Evolutionary conservation across 345 rosid species (phyloP), one percentile per base, ranked within the genome.

Genomic region (Rhodamnia argentea): DNA sequence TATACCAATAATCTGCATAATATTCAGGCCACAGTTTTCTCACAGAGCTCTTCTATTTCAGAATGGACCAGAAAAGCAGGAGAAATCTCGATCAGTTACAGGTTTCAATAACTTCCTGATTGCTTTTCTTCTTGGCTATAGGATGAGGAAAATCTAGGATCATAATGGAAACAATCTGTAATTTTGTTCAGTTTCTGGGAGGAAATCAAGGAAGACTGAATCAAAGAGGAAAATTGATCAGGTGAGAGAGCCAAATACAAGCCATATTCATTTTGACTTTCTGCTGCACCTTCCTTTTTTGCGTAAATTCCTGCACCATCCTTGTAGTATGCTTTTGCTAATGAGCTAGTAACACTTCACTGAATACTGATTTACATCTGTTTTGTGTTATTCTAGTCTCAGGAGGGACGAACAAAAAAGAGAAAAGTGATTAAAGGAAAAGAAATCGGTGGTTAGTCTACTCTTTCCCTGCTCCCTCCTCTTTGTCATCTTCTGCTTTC

Each of bases 321-420:
- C 81, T 70, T 1, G 7, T 70, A 0, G 26, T 70, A 70, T 18
- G 16, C 37, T 70, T 32, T 32, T 70, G 13, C 40, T 70, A 0
- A 70, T 32, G 78, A 32, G 78, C 78, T 70, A 70, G 20, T 4
- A 18, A 70, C 0, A 0, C 23, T 32, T 70, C 20, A 0, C 13
- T 70, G 37, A 37, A 18, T 70, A 70, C 78, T 70, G 0, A 70
- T 70, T 70, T 37, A 37, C 47, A 29, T 47, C 47, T 20, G 37
- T 82, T 29, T 81, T 55, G 74, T 85, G 16, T 12, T 54, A 47
- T 60, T 83, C 15, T 62, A 88, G 74, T 87, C 84, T 83, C 92
- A 92, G 94, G 93, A 52, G 76, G 87, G 89, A 86, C 86, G 86
- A 58, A 83, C n/a, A 55, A 92, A 91, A 86, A 92, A 90, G 85